These are phyloP conservation scores for Nitzschia sp. DNA, from an alignment of 108 stramenopile genomes.

Conservation along the genomic window DNA sequence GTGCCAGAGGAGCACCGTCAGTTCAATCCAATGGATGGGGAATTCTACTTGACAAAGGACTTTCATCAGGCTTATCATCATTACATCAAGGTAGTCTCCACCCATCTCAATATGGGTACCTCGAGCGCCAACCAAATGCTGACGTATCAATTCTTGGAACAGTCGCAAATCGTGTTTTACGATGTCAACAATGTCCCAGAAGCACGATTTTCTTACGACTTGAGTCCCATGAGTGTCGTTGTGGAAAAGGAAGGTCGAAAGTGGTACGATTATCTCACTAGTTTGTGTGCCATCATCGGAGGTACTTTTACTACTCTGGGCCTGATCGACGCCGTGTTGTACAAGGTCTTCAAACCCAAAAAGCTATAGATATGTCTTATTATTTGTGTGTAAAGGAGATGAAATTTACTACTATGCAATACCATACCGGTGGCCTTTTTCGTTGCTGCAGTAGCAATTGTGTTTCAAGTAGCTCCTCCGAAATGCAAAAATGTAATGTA, in stretches of 20 bases:
- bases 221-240: slow-evolving; percentile 91
- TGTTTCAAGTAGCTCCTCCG: too few species aligned
- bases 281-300: slow-evolving; percentile 95
- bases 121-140: slow-evolving; percentile 55
- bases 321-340: slow-evolving; percentile 89
- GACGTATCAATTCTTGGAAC: slow-evolving; percentile 84
- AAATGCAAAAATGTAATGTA: too few species aligned
- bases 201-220: slow-evolving; percentile 86
- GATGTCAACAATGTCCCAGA: slow-evolving; percentile 78
- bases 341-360: slow-evolving; percentile 92
- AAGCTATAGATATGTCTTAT: slow-evolving; percentile 64
- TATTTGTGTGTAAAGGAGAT: background rate
- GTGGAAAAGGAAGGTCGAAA: slow-evolving; percentile 73
- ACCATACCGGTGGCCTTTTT: too few species aligned
- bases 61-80: slow-evolving; percentile 95
- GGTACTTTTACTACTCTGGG: slow-evolving; percentile 98
- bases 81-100: slow-evolving; percentile 98
- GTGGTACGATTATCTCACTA: slow-evolving; percentile 97
- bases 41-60: slow-evolving; percentile 56
- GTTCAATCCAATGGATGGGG: slow-evolving; percentile 85
- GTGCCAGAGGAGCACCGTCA: slow-evolving; percentile 82
- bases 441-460: too few species aligned
- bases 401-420: too few species aligned
- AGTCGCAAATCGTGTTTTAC: slow-evolving; percentile 85
- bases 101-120: slow-evolving; percentile 77